Evolutionary conservation across 2,329 filamentous ascomycete genomes (phyloP), one percentile per base, ranked within the genome.

Genomic region (Teratosphaeria pseudoeucalypti): DNA sequence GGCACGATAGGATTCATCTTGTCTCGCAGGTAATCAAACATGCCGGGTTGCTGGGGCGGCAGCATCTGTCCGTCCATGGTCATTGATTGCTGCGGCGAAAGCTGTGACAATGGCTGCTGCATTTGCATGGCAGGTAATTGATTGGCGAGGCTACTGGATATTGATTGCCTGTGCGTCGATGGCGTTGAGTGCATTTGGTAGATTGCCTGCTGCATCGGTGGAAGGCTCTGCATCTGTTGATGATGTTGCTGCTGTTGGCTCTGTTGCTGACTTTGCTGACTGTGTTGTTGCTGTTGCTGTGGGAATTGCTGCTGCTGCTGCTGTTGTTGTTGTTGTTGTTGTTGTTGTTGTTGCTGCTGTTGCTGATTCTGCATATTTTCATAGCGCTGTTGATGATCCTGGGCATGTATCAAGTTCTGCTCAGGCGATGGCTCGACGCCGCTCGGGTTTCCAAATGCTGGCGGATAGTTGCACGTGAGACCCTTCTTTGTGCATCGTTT

Each of bases 401-500:
- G 66, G 19, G 58, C 59, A 29, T 64, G 54, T n/a, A 60, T 57
- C 34, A 60, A 64, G n/a, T 60, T 58, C 32, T 61, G 55, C 54
- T 67, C 61, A 14, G 63, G 60, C 37, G 60, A 60, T 56, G 65
- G 64, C 59, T 66, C 61, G 58, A 66, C 63, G 12, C 63, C 62
- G 55, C 54, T 62, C 14, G 64, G 58, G 11, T 57, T 27, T 6
- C 60, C 58, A 57, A 65, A 69, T 58, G 55, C 65, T 12, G 66
- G 34, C 9, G 68, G 68, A 58, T 68, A 72, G 59, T 72, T 71
- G 59, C 79, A 82, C 6, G 68, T 63, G 23, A 81, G 75, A 63
- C 75, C 74, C 63, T 78, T 80, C 64, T 78, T 78, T 49, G 71
- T 74, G 67, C 80, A 82, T 54, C 80, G 72, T 62, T 73, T 77